These are phyloP conservation scores for Populus trichocarpa DNA, from an alignment of 441 rosid genomes.

Conservation along the genomic window DNA sequence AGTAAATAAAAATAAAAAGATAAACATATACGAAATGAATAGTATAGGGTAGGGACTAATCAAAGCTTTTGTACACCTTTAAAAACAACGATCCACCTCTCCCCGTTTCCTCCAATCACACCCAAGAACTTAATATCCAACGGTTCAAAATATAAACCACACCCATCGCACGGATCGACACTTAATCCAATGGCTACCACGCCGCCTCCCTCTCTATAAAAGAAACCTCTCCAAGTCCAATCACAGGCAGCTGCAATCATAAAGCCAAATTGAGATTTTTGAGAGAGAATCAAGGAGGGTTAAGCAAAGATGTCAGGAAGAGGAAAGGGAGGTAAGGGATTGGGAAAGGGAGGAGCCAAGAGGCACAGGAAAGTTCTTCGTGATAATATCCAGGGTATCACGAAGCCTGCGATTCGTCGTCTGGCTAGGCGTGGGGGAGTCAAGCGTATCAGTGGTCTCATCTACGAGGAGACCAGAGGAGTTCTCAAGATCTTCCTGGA, in stretches of 20 bases:
- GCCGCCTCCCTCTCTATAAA: neutral
- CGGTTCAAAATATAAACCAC: neutral
- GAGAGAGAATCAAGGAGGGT: neutral
- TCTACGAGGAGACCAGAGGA: slow-evolving; percentile 11
- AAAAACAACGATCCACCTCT: neutral
- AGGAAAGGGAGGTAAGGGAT: slow-evolving; percentile 10
- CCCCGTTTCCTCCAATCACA: neutral
- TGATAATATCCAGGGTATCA: slow-evolving; percentile 11
- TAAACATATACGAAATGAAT: too few species aligned
- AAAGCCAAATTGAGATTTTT: neutral
- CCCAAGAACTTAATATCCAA: neutral
- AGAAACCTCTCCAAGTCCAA: neutral
- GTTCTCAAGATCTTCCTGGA: slow-evolving; percentile 13
- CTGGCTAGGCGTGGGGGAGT: slow-evolving; percentile 13
- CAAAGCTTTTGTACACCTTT: neutral
- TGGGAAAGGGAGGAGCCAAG: slow-evolving; percentile 14
- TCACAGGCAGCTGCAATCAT: neutral
- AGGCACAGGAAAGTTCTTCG: slow-evolving; percentile 9
- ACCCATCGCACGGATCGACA: neutral
- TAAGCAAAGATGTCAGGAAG: neutral
- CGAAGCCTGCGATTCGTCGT: slow-evolving; percentile 9
- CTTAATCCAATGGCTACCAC: neutral
- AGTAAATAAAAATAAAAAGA: neutral
- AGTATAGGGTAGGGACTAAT: neutral
- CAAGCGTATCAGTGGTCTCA: slow-evolving; percentile 10